Conservation (phyloP, 192 early-diverging fungal genomes). For the Backusella psychrophila region DNA sequence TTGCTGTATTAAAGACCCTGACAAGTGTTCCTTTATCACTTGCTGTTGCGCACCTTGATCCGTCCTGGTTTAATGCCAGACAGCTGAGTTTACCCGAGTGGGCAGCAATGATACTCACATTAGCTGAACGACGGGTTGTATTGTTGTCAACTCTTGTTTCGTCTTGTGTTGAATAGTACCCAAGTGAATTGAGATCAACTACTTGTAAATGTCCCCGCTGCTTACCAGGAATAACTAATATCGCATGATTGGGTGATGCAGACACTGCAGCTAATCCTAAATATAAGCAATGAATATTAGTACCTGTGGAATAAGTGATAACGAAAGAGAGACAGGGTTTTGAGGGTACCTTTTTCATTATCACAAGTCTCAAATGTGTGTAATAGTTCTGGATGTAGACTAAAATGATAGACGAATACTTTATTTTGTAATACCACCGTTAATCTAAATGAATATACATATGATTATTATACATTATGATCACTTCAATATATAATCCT, state of each 20-base stretch:
- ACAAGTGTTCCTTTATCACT: conserved; percentile 91
- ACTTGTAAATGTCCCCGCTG: conserved; percentile 85
- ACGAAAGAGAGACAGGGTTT: neutral
- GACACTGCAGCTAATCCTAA: conserved; percentile 67
- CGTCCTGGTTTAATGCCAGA: conserved; percentile 75
- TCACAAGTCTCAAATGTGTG: conserved; percentile 82
- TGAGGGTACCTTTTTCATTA: conserved; percentile 60
- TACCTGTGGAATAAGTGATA: neutral
- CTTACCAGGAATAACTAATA: conserved; percentile 81
- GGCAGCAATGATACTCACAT: conserved; percentile 78
- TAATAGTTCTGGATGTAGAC: conserved; percentile 64
- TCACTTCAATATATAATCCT: neutral
- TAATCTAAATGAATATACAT: conserved; percentile 45
- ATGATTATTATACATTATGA: neutral
- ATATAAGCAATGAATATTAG: neutral
- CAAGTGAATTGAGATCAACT: conserved; percentile 59
- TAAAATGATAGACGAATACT: conserved; percentile 78
- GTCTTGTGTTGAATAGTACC: conserved; percentile 12
- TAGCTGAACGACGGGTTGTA: conserved; percentile 41
- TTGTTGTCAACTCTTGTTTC: neutral
- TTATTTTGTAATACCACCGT: conserved; percentile 75
- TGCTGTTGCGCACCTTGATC: conserved; percentile 79
- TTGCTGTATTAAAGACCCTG: conserved; percentile 78
- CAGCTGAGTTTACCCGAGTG: conserved; percentile 77
- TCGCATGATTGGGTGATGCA: conserved; percentile 60